Evolutionary conservation across 1,139 yeast genomes (phyloP), one percentile per base, ranked within the genome.

Genomic region (Saccharomyces hybrid): DNA sequence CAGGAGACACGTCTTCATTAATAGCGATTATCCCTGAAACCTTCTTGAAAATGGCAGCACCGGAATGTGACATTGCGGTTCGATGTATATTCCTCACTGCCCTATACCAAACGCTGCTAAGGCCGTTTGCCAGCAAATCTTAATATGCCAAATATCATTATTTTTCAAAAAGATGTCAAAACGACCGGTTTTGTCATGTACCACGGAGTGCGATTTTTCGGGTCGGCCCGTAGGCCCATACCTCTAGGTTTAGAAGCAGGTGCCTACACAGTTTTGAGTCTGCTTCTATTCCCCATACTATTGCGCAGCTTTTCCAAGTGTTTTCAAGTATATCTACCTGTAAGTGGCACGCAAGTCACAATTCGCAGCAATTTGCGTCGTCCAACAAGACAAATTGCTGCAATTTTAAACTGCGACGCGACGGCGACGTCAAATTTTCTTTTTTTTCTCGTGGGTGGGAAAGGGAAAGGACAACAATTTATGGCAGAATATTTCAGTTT

Each of bases 41-140:
- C 68, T 84, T 86, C 67, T 80, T 82, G 62, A 79, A 82, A 28
- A 80, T 75, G 48, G 91, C 88, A 50, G 90, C 87, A 38, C 91
- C 91, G 16, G 84, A 65, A 48, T 68, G 71, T 9, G 72, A 69
- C 73, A 69, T 69, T 23, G 11, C 23, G n/a, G 42, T 4, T 38
- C 2, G 25, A 38, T 16, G 2, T 16, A 2, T 16, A 16, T 14
- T 8, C 42, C 11, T 1, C 42, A 6, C 25, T 38, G 11, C 11
- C 23, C 11, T 38, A 6, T 8, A 38, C 23, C 8, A 11, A 7
- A 1, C 3, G 42, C n/a, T 38, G 0, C 11, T 1, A 38, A 20
- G 23, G 23, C 20, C 8, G 23, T 8, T 38, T 38, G 13, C 25
- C 23, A 16, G 23, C 6, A 38, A 38, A 38, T 8, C 42, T 38